A percentile compares a stretch with the other conserved stretches of the same genome.
These are phyloP conservation scores for Termitomyces sp. DNA, from an alignment of 768 basidiomycete species.

Conservation along the genomic window DNA sequence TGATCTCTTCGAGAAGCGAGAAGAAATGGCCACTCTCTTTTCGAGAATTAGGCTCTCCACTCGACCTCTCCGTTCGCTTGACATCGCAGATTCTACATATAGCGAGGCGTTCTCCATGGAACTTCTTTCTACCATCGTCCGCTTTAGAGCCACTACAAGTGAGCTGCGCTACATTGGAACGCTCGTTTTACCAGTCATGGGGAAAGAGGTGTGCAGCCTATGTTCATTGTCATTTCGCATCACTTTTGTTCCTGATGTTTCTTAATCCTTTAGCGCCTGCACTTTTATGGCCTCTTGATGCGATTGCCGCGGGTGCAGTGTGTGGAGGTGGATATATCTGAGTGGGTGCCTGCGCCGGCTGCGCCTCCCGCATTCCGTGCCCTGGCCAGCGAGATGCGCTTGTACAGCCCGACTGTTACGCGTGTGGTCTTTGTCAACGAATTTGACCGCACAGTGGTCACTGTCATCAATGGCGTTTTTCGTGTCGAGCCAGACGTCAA, in stretches of 20 bases:
- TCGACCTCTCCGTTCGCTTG: constrained; percentile 44
- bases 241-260: constrained; percentile 4
- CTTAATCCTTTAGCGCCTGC: constrained; percentile 42
- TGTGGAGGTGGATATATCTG: constrained; percentile 60
- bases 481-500: constrained; percentile 26
- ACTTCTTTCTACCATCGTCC: constrained; percentile 41
- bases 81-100: constrained; percentile 61
- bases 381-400: constrained; percentile 53
- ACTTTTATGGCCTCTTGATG: constrained; percentile 59
- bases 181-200: constrained; percentile 57
- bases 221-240: constrained; percentile 4
- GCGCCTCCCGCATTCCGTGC: constrained; percentile 52
- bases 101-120: constrained; percentile 50
- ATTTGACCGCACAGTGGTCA: constrained; percentile 53
- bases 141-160: constrained; percentile 25
- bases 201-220: constrained; percentile 40
- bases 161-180: constrained; percentile 61
- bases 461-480: constrained; percentile 30
- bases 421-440: constrained; percentile 61
- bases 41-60: constrained; percentile 43
- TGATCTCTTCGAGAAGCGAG: constrained; percentile 42
- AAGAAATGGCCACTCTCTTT: constrained; percentile 48
- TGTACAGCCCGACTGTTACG: constrained; percentile 51
- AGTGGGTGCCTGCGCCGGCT: constrained; percentile 59
- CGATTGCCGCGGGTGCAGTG: constrained; percentile 46